Conservation (phyloP, 352 stramenopile species). For the Thalassiosira mediterranea region DNA sequence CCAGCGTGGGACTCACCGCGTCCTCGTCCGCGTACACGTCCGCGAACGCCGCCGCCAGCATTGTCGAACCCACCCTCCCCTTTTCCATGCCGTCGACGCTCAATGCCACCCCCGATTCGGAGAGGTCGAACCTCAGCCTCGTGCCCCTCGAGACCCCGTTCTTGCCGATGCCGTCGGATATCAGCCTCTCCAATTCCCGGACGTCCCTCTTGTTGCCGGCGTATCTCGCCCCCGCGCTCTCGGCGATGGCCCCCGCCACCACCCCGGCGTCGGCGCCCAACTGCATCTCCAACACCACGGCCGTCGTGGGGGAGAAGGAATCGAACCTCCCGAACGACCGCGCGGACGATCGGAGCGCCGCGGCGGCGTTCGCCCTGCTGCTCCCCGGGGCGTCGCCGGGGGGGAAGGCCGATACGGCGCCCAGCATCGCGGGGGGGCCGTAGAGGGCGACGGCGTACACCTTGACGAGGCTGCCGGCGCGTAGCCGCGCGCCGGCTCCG, state of each 20-base stretch:
- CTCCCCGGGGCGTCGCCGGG: constrained; percentile 11
- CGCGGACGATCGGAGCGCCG: constrained; percentile 12
- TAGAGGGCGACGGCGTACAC: constrained; percentile 46
- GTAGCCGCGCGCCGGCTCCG: constrained; percentile 20
- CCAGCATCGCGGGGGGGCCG: constrained; percentile 20
- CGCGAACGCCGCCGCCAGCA: constrained; percentile 42
- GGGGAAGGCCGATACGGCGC: constrained; percentile 16
- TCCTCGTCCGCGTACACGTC: constrained; percentile 59
- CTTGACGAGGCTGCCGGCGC: constrained; percentile 34
- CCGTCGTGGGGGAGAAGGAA: constrained; percentile 15
- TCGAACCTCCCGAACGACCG: constrained; percentile 20
- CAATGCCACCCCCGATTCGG: constrained; percentile 23
- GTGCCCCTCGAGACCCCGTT: constrained; percentile 41
- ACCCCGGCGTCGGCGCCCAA: constrained; percentile 17
- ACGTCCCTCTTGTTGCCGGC: constrained; percentile 5
- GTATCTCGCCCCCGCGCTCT: constrained; percentile 18
- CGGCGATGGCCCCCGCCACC: constrained; percentile 18
- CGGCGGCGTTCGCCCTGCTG: constrained; percentile 4
- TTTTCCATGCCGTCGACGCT: constrained; percentile 35
- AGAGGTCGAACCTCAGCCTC: constrained; percentile 47
- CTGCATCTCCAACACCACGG: constrained; percentile 22
- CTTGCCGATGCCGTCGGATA: neutral
- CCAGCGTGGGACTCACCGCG: constrained; percentile 45
- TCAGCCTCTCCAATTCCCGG: constrained; percentile 5
- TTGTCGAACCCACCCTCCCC: constrained; percentile 21